Percentiles rank a stretch among this genome's conserved stretches.
These are phyloP conservation scores for Lichina pygmaea DNA, from an alignment of 495 filamentous ascomycete species.

Conservation along the genomic window DNA sequence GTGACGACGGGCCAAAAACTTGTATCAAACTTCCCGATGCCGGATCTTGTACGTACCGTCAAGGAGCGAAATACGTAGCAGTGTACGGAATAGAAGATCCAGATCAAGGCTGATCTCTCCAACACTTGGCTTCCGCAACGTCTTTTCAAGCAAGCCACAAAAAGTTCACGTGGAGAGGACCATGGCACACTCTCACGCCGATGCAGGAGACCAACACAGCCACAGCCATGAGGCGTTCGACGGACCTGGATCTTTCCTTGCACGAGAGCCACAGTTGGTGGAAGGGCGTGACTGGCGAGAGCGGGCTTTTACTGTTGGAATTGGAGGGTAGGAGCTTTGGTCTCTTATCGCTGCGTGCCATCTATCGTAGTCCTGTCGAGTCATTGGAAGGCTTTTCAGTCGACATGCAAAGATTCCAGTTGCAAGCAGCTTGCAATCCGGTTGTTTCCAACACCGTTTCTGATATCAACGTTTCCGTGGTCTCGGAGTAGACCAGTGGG, in stretches of 20 bases:
- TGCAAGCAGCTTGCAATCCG: background rate
- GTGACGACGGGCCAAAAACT: too few relatives aligned
- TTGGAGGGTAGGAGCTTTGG: constrained; percentile 52
- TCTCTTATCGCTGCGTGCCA: background rate
- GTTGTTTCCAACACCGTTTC: background rate
- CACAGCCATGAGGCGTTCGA: constrained; percentile 91
- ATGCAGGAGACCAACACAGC: constrained; percentile 33
- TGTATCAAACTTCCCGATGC: too few relatives aligned
- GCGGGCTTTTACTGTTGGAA: constrained; percentile 81
- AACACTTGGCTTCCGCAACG: too few relatives aligned
- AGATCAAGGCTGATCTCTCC: too few relatives aligned
- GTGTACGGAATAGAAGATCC: too few relatives aligned
- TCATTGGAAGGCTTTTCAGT: background rate
- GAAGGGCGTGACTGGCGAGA: constrained; percentile 75
- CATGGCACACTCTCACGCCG: constrained; percentile 17
- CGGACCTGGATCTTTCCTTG: constrained; percentile 70
- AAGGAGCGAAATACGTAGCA: too few relatives aligned
- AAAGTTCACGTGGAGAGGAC: background rate
- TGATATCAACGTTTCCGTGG: background rate
- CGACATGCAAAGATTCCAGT: background rate
- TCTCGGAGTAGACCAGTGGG: constrained; percentile 49
- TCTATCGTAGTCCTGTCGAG: background rate
- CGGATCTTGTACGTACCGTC: too few relatives aligned
- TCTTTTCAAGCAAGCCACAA: too few relatives aligned
- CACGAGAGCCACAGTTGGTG: constrained; percentile 80